A percentile compares a stretch with the other conserved stretches of the same genome.
Conservation (phyloP, 2,329 filamentous ascomycete species). For the Fusarium lyarnte region DNA sequence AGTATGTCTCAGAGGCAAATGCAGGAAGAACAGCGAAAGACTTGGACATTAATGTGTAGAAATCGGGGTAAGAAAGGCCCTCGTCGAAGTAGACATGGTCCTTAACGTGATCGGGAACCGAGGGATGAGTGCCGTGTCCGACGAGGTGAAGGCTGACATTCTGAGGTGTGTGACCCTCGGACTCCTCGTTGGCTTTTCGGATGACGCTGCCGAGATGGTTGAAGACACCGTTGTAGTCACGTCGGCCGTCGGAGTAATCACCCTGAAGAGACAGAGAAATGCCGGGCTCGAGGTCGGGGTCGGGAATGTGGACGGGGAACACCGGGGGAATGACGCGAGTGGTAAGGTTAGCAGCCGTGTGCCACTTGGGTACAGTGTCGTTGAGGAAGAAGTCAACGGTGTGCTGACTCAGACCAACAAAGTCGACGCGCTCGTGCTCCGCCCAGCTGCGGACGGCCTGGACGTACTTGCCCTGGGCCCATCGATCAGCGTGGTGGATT, state of each 20-base stretch:
- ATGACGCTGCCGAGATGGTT: conserved; percentile 39
- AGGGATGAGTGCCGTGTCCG: conserved; percentile 39
- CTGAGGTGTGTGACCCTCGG: conserved; percentile 1
- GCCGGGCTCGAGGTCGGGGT: conserved; percentile 16
- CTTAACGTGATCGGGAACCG: conserved; percentile 36
- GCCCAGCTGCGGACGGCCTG: conserved; percentile 33
- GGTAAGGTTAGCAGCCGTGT: conserved; percentile 21
- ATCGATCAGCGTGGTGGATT: conserved; percentile 43
- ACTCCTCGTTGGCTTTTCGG: conserved; percentile 28
- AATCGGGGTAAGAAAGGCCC: conserved; percentile 42
- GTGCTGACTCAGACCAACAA: conserved; percentile 43
- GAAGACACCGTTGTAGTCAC: conserved; percentile 42
- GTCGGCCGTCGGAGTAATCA: conserved; percentile 42
- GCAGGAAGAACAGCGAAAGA: conserved; percentile 39
- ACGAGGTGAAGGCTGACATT: conserved; percentile 41
- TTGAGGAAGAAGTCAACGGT: conserved; percentile 38
- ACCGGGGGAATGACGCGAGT: conserved; percentile 41
- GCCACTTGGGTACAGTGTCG: conserved; percentile 37
- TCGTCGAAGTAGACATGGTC: conserved; percentile 39
- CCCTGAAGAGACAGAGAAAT: conserved; percentile 44
- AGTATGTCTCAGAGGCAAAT: conserved; percentile 42
- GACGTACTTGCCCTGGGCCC: conserved; percentile 36
- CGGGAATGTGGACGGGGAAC: conserved; percentile 37
- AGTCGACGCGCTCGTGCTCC: conserved; percentile 36
- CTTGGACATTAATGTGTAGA: conserved; percentile 36